Evolutionary conservation across 1,284 basidiomycete species (phyloP).

Genomic region (Ceratobasidium sp.): DNA sequence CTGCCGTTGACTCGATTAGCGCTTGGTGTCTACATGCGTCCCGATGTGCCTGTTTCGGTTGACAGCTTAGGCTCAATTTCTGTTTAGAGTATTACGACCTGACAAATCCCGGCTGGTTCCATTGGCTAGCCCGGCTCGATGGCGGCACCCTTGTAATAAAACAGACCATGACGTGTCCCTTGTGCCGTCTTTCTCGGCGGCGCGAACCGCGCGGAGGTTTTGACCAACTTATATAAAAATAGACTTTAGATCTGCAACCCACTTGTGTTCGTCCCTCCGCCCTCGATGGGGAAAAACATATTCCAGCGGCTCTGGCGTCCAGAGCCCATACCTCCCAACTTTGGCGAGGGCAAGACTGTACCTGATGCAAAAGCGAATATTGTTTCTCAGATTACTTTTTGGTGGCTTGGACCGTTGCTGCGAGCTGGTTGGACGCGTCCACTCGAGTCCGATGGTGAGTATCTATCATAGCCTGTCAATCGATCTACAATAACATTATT

Average conservation of each 20-base stretch:
- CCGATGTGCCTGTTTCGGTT: background rate
- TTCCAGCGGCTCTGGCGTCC: slow-evolving; percentile 41
- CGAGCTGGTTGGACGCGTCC: slow-evolving; percentile 34
- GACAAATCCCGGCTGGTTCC: slow-evolving; percentile 10
- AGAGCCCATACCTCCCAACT: slow-evolving; percentile 39
- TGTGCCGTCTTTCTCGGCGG: background rate
- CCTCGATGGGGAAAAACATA: slow-evolving; percentile 27
- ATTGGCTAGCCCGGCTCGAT: slow-evolving; percentile 20
- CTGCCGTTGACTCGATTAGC: background rate
- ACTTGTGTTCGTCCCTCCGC: background rate
- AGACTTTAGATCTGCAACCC: background rate
- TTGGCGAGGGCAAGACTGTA: slow-evolving; percentile 44
- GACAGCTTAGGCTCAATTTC: background rate
- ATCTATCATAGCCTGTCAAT: background rate
- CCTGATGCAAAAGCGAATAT: slow-evolving; percentile 43
- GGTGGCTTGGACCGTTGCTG: slow-evolving; percentile 35
- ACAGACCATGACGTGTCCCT: slow-evolving; percentile 31
- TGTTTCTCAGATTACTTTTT: slow-evolving; percentile 39
- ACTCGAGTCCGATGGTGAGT: slow-evolving; percentile 33
- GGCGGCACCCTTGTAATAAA: too few relatives aligned
- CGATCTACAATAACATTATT: background rate
- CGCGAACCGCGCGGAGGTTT: background rate
- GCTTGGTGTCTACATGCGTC: background rate
- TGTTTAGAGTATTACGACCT: background rate
- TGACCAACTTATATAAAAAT: slow-evolving; percentile 23